Conservation (phyloP, 2,329 filamentous ascomycete species). For the Aspergillus transmontanensis region DNA sequence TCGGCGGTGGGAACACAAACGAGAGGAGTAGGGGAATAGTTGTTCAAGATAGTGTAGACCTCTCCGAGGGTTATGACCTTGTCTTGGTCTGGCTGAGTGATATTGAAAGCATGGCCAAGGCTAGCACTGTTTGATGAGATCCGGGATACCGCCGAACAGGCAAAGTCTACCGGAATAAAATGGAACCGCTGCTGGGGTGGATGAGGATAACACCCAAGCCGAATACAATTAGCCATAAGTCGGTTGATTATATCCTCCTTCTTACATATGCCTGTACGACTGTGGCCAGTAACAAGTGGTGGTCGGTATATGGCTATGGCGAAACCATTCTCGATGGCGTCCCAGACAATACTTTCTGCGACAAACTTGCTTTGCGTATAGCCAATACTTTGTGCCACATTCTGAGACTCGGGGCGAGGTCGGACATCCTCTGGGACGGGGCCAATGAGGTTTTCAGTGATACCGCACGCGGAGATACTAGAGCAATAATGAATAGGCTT, state of each 20-base stretch:
- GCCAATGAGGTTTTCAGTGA: constrained; percentile 5
- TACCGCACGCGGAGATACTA: constrained; percentile 21
- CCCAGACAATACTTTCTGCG: constrained; percentile 21
- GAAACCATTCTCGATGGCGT: constrained; percentile 20
- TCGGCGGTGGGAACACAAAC: constrained; percentile 4
- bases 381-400: constrained; percentile 14
- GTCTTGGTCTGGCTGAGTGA: constrained; percentile 16
- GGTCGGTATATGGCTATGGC: constrained; percentile 24
- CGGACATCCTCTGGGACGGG: constrained; percentile 12
- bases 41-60: constrained; percentile 6
- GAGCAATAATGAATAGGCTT: constrained; percentile 24
- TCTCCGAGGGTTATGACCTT: background rate
- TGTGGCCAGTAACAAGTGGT: constrained; percentile 20
- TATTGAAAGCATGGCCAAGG: constrained; percentile 22
- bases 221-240: constrained; percentile 20
- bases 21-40: background rate
- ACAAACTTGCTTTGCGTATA: constrained; percentile 26
- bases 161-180: constrained; percentile 22
- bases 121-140: constrained; percentile 12
- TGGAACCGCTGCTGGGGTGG: constrained; percentile 12
- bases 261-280: constrained; percentile 18
- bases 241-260: constrained; percentile 19
- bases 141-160: constrained; percentile 14
- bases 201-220: constrained; percentile 16
- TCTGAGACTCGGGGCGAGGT: constrained; percentile 2